phyloP scores from a whole-genome alignment of 2,329 filamentous ascomycete genomes.

The Alternaria novae-zelandiae region DNA sequence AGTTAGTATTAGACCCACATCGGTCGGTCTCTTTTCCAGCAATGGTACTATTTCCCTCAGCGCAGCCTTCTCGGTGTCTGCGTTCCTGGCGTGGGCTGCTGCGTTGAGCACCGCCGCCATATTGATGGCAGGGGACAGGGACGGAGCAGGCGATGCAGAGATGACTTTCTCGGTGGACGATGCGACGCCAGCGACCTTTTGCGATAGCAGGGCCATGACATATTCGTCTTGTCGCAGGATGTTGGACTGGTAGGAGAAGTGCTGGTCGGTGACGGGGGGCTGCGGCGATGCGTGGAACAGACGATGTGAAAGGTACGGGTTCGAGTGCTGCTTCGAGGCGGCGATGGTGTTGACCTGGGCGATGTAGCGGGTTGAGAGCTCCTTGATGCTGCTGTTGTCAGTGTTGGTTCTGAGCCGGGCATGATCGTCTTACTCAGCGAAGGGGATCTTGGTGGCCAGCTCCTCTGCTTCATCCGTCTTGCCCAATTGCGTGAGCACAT shows the following conservation, averaged over 20 bases:
- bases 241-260: constrained; percentile 74
- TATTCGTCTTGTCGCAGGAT: constrained; percentile 68
- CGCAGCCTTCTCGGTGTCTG: constrained; percentile 66
- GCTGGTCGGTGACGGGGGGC: constrained; percentile 64
- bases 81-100: constrained; percentile 72
- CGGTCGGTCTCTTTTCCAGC: constrained; percentile 75
- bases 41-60: constrained; percentile 73
- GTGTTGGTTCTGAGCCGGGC: constrained; percentile 2
- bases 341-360: constrained; percentile 70
- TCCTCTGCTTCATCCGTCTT: constrained; percentile 69
- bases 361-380: constrained; percentile 70
- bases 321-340: constrained; percentile 56
- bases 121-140: constrained; percentile 59
- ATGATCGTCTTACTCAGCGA: constrained; percentile 61
- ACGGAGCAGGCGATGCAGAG: constrained; percentile 53
- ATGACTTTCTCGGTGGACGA: constrained; percentile 61
- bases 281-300: constrained; percentile 62
- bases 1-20: constrained; percentile 81
- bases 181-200: constrained; percentile 72
- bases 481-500: constrained; percentile 71
- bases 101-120: constrained; percentile 71
- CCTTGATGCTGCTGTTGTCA: constrained; percentile 62
- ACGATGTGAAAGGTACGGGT: constrained; percentile 73
- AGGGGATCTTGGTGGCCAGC: constrained; percentile 67
- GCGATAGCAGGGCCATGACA: constrained; percentile 68